Evolutionary conservation across 768 basidiomycete species (phyloP).

Genomic region (Mycena alexandri): DNA sequence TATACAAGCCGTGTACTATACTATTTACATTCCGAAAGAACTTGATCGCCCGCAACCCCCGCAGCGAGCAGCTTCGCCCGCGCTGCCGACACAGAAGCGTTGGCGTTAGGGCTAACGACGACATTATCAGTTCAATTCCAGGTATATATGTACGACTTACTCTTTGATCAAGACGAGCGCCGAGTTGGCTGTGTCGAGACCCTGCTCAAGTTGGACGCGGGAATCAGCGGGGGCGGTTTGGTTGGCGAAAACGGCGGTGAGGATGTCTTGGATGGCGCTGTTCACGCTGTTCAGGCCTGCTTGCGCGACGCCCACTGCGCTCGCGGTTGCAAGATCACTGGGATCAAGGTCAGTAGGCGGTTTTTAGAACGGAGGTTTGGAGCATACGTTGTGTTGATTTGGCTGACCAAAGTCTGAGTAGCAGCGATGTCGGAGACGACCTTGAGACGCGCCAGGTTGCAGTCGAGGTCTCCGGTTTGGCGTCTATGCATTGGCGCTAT

Average conservation of each 20-base stretch:
- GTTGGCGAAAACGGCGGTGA: conserved; percentile 38
- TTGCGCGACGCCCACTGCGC: conserved; percentile 40
- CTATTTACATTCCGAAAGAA: conserved; percentile 40
- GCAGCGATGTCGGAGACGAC: conserved; percentile 19
- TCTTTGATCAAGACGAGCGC: conserved; percentile 44
- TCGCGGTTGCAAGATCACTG: conserved; percentile 41
- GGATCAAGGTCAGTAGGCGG: not conserved
- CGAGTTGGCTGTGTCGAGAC: conserved; percentile 38
- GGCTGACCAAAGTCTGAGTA: conserved; percentile 8
- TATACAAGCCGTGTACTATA: too few relatives aligned
- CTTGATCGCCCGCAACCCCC: conserved; percentile 38
- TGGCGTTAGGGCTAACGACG: conserved; percentile 38
- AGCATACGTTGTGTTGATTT: conserved; percentile 31
- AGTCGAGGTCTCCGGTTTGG: conserved; percentile 35
- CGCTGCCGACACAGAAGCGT: conserved; percentile 37
- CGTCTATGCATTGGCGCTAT: conserved; percentile 17
- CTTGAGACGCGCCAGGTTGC: conserved; percentile 35
- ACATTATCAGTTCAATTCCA: too few relatives aligned
- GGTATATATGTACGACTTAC: conserved; percentile 27
- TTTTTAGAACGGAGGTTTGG: too few relatives aligned
- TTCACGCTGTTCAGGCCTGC: conserved; percentile 41
- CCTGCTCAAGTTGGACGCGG: conserved; percentile 41
- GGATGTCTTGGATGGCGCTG: conserved; percentile 43
- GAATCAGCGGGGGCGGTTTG: conserved; percentile 40
- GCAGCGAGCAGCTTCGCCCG: conserved; percentile 38